A percentile compares a stretch with the other conserved stretches of the same genome.
These are phyloP conservation scores for Acer negundo DNA, from an alignment of 345 rosid genomes.

Conservation along the genomic window DNA sequence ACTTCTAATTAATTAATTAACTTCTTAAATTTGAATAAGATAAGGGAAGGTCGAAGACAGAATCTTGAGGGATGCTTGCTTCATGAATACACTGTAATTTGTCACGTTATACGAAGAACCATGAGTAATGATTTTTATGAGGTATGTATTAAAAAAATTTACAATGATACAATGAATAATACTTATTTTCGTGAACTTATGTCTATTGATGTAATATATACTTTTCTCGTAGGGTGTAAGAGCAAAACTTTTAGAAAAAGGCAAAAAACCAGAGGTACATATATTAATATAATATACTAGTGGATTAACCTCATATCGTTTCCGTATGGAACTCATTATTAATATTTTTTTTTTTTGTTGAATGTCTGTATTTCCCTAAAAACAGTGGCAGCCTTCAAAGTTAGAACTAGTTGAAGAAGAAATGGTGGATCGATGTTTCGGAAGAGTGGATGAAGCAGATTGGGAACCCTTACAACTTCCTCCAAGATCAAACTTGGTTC, in stretches of 20 bases:
- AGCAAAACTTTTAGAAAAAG: constrained; percentile 28
- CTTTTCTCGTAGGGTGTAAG: constrained; percentile 13
- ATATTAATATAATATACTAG: too few species aligned
- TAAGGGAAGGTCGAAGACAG: constrained; percentile 28
- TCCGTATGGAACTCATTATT: too few species aligned
- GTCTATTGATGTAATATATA: not conserved
- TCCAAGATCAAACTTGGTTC: not conserved
- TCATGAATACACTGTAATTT: constrained; percentile 17
- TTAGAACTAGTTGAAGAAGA: constrained; percentile 26
- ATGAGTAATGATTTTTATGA: constrained; percentile 28
- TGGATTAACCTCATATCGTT: not conserved
- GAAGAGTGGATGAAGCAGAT: constrained; percentile 12
- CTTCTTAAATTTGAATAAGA: not conserved
- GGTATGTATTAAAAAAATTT: constrained; percentile 7
- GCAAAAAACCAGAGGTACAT: constrained; percentile 28
- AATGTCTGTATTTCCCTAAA: not conserved
- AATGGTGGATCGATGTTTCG: constrained; percentile 21
- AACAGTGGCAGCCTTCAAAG: constrained; percentile 33
- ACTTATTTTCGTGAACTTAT: not conserved
- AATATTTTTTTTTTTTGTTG: too few species aligned
- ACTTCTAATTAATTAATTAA: not conserved
- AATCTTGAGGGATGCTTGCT: constrained; percentile 22
- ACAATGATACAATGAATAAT: not conserved
- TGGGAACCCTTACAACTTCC: constrained; percentile 18
- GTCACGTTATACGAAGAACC: constrained; percentile 24